Evolutionary conservation across 1,284 basidiomycete genomes (phyloP).

Genomic region (Melampsora larici-populina): DNA sequence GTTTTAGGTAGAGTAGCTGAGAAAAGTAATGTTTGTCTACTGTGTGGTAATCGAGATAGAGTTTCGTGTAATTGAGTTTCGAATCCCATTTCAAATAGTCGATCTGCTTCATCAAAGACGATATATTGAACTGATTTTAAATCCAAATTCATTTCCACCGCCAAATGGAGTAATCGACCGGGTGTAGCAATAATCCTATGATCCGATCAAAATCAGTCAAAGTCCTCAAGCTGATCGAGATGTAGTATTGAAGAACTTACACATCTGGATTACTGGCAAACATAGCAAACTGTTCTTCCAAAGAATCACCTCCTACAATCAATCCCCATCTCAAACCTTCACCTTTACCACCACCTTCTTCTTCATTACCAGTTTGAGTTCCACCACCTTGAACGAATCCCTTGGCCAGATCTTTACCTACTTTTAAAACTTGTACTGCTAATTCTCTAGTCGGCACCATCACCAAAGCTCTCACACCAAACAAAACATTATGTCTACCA

Average conservation of each 20-base stretch:
- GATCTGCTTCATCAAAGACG: constrained; percentile 97
- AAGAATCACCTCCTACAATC: constrained; percentile 88
- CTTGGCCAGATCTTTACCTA: constrained; percentile 86
- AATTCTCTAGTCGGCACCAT: constrained; percentile 90
- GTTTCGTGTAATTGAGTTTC: constrained; percentile 88
- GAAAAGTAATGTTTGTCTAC: constrained; percentile 87
- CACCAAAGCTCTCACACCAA: constrained; percentile 83
- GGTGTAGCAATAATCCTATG: constrained; percentile 90
- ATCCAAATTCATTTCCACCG: constrained; percentile 95
- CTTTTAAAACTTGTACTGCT: constrained; percentile 86
- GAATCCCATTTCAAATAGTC: constrained; percentile 90
- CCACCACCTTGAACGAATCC: constrained; percentile 66
- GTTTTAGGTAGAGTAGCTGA: constrained; percentile 94
- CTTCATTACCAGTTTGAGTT: constrained; percentile 61
- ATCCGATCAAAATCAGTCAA: constrained; percentile 41
- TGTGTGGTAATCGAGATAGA: constrained; percentile 75
- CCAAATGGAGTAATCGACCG: constrained; percentile 88
- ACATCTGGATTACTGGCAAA: constrained; percentile 91
- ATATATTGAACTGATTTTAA: constrained; percentile 82
- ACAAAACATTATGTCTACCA: constrained; percentile 71
- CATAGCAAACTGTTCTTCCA: constrained; percentile 96
- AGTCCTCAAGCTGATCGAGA: constrained; percentile 1
- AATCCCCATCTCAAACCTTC: constrained; percentile 84
- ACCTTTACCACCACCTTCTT: constrained; percentile 56
- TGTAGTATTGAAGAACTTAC: constrained; percentile 61